Evolutionary conservation across 345 rosid genomes (phyloP), one percentile per base, ranked within the genome.

Genomic region (Populus nigra): DNA sequence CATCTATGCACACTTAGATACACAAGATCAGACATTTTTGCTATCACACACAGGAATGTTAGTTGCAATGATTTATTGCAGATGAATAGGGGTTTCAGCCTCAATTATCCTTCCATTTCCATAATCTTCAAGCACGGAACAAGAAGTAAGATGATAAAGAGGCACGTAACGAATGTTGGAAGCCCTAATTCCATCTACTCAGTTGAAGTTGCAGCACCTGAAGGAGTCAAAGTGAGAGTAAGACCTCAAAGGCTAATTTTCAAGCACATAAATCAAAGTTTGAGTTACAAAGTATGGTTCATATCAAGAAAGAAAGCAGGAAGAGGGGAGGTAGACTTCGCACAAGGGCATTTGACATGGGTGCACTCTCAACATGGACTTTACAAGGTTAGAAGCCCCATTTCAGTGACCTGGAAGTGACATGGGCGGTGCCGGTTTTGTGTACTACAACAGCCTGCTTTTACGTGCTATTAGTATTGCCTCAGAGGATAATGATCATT

Each of bases 21-120:
- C 82, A 85, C 90, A 17, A 80, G 81, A 73, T 85, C 90, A 18
- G 94, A 95, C 25, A 81, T 93, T 78, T 80, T 92, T 76, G 79
- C 92, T 23, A 88, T 91, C 85, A 81, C 83, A 3, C 83, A 71
- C 67, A 69, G 77, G 68, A 55, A 76, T 35, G 66, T 59, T 25
- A 76, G 77, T 53, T 81, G 83, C 76, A 41, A 47, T 16, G 85
- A 76, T 29, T 53, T 82, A 23, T 45, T 74, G 81, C 78, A 55
- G 43, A 65, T 17, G 73, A 73, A 76, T 20, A 84, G 70, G 47
- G 75, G 79, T 16, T 71, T 93, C 86, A 87, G 85, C 82, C 98
- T 92, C 77, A 95, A 93, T 76, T 95, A 95, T 85, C 99, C 99
- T 1, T 87, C 99, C 16, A 88, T 92, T 17, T 89, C 99, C 1